Evolutionary conservation across 805 yeast species (phyloP).

Genomic region (Teunomyces kruisii): DNA sequence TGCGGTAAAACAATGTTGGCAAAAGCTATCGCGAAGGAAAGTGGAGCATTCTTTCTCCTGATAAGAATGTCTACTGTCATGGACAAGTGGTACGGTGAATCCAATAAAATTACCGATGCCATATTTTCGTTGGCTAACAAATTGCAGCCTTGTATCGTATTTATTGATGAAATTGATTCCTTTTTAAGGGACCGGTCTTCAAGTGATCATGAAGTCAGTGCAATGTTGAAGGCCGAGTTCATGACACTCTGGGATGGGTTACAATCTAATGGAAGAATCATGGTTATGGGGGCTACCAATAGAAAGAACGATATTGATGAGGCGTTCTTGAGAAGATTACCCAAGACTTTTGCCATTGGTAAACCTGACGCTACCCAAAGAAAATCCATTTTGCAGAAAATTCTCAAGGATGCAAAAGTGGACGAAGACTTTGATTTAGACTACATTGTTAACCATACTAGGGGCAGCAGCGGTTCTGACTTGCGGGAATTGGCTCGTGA

Average conservation of each 20-base stretch:
- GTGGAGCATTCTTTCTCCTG: conserved; percentile 88
- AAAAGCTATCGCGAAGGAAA: conserved; percentile 88
- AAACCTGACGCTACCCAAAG: conserved; percentile 73
- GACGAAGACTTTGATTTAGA: conserved; percentile 62
- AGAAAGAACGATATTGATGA: conserved; percentile 87
- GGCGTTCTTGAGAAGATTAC: conserved; percentile 91
- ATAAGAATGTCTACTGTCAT: conserved; percentile 89
- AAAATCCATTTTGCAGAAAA: conserved; percentile 62
- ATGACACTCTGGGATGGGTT: conserved; percentile 98
- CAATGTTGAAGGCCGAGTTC: conserved; percentile 91
- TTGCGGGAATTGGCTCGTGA: conserved; percentile 88
- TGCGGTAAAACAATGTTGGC: conserved; percentile 98
- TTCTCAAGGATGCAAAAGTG: conserved; percentile 63
- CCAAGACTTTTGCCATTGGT: conserved; percentile 79
- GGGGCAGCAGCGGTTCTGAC: conserved; percentile 84
- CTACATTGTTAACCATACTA: conserved; percentile 59
- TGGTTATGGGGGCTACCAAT: conserved; percentile 94
- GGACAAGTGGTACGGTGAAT: conserved; percentile 98
- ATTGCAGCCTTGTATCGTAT: conserved; percentile 90
- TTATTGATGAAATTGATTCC: conserved; percentile 95
- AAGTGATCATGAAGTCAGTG: conserved; percentile 91
- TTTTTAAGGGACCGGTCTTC: conserved; percentile 83
- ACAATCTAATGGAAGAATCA: conserved; percentile 68
- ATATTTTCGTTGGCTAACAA: conserved; percentile 86
- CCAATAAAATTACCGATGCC: conserved; percentile 91